These are phyloP conservation scores for Quillaja saponaria DNA, from an alignment of 306 rosid genomes.

Conservation along the genomic window DNA sequence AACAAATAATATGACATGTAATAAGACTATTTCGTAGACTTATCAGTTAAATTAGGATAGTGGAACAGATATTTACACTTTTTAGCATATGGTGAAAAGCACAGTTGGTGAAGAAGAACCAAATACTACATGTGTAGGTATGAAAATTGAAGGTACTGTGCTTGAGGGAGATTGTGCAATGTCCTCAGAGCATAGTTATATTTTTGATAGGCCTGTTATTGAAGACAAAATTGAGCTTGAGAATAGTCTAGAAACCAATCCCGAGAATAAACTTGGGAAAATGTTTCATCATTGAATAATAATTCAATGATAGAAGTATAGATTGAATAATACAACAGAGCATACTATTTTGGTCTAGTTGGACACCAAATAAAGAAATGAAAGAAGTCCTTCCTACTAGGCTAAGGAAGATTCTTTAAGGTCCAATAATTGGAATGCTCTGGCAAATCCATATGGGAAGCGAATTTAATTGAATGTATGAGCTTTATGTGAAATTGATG, in stretches of 20 bases:
- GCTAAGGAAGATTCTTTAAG: slow-evolving; percentile 15
- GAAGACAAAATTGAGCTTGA: slow-evolving; percentile 58
- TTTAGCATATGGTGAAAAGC: slow-evolving; percentile 64
- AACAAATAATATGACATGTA: too few species aligned
- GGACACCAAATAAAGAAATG: background rate
- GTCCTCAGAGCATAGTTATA: slow-evolving; percentile 62
- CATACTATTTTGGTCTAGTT: slow-evolving; percentile 22
- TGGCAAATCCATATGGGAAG: background rate
- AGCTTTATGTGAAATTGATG: too few species aligned
- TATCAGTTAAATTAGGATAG: slow-evolving; percentile 52
- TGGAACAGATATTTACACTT: slow-evolving; percentile 68
- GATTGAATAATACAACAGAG: too few species aligned
- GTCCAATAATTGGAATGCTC: slow-evolving; percentile 33
- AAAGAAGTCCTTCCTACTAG: slow-evolving; percentile 11
- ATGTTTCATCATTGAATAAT: slow-evolving; percentile 24
- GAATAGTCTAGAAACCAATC: slow-evolving; percentile 25
- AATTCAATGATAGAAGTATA: too few species aligned
- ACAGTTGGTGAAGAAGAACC: slow-evolving; percentile 53
- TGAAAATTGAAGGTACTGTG: slow-evolving; percentile 63
- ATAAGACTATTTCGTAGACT: too few species aligned
- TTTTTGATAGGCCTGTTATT: slow-evolving; percentile 64
- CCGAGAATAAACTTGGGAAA: slow-evolving; percentile 41
- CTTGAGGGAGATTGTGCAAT: slow-evolving; percentile 55
- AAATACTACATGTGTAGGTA: slow-evolving; percentile 66
- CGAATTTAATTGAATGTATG: too few species aligned